phyloP scores from a whole-genome alignment of 2,329 filamentous ascomycete genomes.

The Onygenales sp. region DNA sequence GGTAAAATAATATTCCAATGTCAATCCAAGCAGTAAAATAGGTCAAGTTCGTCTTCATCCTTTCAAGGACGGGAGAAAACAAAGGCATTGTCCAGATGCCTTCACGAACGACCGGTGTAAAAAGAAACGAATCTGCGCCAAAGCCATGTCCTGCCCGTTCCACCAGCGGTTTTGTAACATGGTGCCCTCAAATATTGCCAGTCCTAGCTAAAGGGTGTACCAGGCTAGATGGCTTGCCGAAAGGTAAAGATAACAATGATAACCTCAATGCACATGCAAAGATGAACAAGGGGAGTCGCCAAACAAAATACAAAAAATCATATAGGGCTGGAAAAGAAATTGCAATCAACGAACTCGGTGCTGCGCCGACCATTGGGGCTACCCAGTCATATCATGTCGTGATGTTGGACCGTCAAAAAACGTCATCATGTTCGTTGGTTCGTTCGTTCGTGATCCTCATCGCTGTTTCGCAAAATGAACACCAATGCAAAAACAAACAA shows the following conservation, averaged over 20 bases:
- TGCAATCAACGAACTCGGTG: too few relatives aligned
- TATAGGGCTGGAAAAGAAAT: neutral
- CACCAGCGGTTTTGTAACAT: too few relatives aligned
- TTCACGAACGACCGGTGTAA: too few relatives aligned
- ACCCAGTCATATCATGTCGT: constrained; percentile 11
- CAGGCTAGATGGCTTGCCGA: neutral
- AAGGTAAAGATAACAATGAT: neutral
- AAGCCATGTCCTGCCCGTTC: too few relatives aligned
- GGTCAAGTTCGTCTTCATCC: too few relatives aligned
- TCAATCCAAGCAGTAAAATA: too few relatives aligned
- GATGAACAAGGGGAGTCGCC: neutral
- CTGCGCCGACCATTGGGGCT: too few relatives aligned
- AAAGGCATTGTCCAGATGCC: too few relatives aligned
- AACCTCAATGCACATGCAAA: neutral
- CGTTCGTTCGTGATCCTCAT: constrained; percentile 28
- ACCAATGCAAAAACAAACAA: constrained; percentile 15
- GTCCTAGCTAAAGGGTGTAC: neutral
- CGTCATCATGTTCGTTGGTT: constrained; percentile 10
- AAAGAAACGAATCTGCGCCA: too few relatives aligned
- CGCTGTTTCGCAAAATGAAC: constrained; percentile 20
- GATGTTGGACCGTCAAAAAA: constrained; percentile 13
- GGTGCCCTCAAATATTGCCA: too few relatives aligned
- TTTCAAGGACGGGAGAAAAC: too few relatives aligned
- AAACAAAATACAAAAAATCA: neutral
- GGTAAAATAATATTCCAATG: too few relatives aligned